Percentiles rank a stretch among this genome's conserved stretches.
Evolutionary conservation across 306 rosid species (phyloP).

Genomic region (Malus sieversii): DNA sequence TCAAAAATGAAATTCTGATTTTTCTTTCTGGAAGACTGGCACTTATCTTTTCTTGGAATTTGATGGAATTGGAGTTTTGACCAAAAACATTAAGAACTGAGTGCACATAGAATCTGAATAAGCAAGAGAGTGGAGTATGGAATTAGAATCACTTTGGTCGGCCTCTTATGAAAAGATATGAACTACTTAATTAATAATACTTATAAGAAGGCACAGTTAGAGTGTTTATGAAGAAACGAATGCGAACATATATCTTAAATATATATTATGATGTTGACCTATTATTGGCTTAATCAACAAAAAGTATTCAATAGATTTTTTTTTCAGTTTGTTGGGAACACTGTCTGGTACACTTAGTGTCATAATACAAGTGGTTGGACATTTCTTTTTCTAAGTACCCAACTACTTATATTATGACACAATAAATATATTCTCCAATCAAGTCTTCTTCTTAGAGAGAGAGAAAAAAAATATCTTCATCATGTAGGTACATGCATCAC

Average conservation of each 20-base stretch:
- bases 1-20: background rate
- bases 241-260: conserved; percentile 6
- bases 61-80: background rate
- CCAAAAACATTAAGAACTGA: conserved; percentile 7
- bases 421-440: too few species aligned
- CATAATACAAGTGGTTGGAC: too few species aligned
- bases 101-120: conserved; percentile 34
- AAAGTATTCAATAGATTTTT: conserved; percentile 1
- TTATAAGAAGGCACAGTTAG: conserved; percentile 24
- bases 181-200: conserved; percentile 23
- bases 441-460: background rate
- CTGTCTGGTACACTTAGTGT: too few species aligned
- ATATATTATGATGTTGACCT: conserved; percentile 36
- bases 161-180: conserved; percentile 59
- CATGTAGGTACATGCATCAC: background rate
- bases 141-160: conserved; percentile 90
- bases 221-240: conserved; percentile 55
- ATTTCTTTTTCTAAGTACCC: too few species aligned
- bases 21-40: too few species aligned
- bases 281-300: conserved; percentile 19
- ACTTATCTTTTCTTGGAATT: background rate
- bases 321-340: too few species aligned
- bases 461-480: background rate
- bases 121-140: conserved; percentile 61
- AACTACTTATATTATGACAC: too few species aligned